Evolutionary conservation across 108 stramenopile genomes (phyloP).

Genomic region (Mayamaea pseudoterrestris): DNA sequence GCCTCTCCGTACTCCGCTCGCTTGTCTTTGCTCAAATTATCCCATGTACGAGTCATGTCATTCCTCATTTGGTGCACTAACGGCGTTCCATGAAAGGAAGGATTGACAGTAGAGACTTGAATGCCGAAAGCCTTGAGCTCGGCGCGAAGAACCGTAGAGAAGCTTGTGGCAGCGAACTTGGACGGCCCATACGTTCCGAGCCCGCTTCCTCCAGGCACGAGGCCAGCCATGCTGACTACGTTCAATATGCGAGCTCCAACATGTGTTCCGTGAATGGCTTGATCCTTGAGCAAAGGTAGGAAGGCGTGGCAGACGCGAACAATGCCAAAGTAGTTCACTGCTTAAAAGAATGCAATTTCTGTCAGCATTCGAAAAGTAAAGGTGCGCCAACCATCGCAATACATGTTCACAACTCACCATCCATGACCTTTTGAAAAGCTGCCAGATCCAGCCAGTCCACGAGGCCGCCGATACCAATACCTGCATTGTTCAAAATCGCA

Average conservation of each 20-base stretch:
- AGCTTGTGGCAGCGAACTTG: constrained; percentile 35
- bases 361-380: neutral
- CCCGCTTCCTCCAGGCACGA: neutral
- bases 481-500: constrained; percentile 46
- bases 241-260: constrained; percentile 20
- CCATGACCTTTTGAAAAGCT: constrained; percentile 20
- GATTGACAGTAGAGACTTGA: constrained; percentile 27
- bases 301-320: constrained; percentile 34
- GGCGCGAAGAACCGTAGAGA: constrained; percentile 15
- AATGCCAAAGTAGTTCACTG: constrained; percentile 38
- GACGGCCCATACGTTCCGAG: constrained; percentile 20
- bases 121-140: constrained; percentile 27
- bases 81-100: constrained; percentile 30
- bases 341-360: neutral
- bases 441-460: constrained; percentile 30
- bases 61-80: constrained; percentile 8
- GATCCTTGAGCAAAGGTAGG: constrained; percentile 27
- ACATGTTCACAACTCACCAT: constrained; percentile 9
- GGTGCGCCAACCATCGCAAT: neutral
- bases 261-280: constrained; percentile 3
- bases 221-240: constrained; percentile 29
- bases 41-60: constrained; percentile 5
- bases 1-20: constrained; percentile 28
- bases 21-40: neutral
- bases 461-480: constrained; percentile 20